phyloP scores from a whole-genome alignment of 2,329 filamentous ascomycete species.

The Cladorrhinum sp. region DNA sequence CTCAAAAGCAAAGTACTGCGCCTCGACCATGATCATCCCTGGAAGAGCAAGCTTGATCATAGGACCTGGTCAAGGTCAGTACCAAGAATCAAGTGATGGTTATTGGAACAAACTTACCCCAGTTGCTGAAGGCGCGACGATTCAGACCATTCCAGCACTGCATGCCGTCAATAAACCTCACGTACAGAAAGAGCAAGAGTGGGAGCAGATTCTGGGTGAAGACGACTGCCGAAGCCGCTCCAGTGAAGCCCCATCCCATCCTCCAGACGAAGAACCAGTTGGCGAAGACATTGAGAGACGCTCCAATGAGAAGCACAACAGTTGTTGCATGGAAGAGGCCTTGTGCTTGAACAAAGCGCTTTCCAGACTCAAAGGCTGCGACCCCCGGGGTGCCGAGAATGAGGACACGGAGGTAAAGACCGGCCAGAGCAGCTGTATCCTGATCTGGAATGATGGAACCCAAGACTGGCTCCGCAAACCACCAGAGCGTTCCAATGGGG shows the following conservation, averaged over 20 bases:
- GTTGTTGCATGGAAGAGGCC: conserved; percentile 75
- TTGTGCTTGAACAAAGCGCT: conserved; percentile 79
- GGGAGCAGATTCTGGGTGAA: conserved; percentile 77
- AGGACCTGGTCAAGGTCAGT: conserved; percentile 41
- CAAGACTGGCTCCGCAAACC: conserved; percentile 63
- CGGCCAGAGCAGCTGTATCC: conserved; percentile 68
- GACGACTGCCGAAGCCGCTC: conserved; percentile 76
- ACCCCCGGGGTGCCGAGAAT: conserved; percentile 72
- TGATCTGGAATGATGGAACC: conserved; percentile 64
- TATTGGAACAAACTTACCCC: conserved; percentile 28
- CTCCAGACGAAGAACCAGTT: conserved; percentile 79
- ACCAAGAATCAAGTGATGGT: not conserved
- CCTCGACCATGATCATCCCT: conserved; percentile 70
- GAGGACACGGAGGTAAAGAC: conserved; percentile 68
- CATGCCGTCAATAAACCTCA: conserved; percentile 67
- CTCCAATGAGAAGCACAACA: conserved; percentile 71
- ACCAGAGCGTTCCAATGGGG: conserved; percentile 69
- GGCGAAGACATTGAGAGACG: conserved; percentile 71
- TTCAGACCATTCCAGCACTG: conserved; percentile 86
- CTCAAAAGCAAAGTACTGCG: conserved; percentile 50
- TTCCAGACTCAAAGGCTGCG: conserved; percentile 71
- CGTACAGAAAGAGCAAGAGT: conserved; percentile 72
- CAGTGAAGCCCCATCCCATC: conserved; percentile 67
- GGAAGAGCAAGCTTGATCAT: conserved; percentile 72
- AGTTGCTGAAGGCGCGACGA: conserved; percentile 34